phyloP scores from a whole-genome alignment of 202 grass and related monocot species.

The Hordeum pubiflorum region DNA sequence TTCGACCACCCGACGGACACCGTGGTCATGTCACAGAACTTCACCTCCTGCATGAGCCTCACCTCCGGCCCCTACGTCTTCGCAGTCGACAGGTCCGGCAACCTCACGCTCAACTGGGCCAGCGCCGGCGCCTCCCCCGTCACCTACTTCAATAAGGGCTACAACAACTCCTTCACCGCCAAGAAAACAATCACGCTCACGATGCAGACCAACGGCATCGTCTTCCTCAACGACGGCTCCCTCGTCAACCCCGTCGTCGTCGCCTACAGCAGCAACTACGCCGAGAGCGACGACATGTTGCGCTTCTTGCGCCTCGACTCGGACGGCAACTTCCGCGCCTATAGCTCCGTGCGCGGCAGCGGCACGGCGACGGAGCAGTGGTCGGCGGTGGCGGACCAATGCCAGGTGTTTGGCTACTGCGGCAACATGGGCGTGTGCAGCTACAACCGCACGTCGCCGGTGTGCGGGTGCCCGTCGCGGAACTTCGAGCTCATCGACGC shows the following conservation, averaged over 20 bases:
- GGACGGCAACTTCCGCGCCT: slow-evolving; percentile 89
- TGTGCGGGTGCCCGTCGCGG: slow-evolving; percentile 62
- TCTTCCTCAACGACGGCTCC: slow-evolving; percentile 46
- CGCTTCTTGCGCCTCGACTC: slow-evolving; percentile 67
- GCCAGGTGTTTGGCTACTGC: slow-evolving; percentile 93
- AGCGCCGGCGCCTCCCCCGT: neutral
- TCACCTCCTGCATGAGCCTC: slow-evolving; percentile 43
- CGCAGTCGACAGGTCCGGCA: slow-evolving; percentile 41
- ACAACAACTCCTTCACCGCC: slow-evolving; percentile 53
- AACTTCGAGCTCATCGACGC: slow-evolving; percentile 49
- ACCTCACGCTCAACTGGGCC: slow-evolving; percentile 62
- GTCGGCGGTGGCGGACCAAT: slow-evolving; percentile 90
- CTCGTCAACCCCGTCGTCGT: slow-evolving; percentile 41
- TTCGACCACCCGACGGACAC: slow-evolving; percentile 76
- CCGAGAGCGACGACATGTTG: slow-evolving; percentile 59
- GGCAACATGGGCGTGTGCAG: slow-evolving; percentile 85
- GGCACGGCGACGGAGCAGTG: slow-evolving; percentile 37
- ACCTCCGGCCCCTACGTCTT: slow-evolving; percentile 52
- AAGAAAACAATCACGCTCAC: slow-evolving; percentile 48
- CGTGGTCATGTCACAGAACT: slow-evolving; percentile 61
- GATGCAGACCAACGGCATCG: slow-evolving; percentile 75
- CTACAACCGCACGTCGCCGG: slow-evolving; percentile 70
- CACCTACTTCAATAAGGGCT: slow-evolving; percentile 74
- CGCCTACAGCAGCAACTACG: slow-evolving; percentile 92
- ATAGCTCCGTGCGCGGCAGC: slow-evolving; percentile 43